A percentile compares a stretch with the other conserved stretches of the same genome.
Conservation (phyloP, 225 moss, liverwort and hornwort species). For the Neckera pumila region DNA sequence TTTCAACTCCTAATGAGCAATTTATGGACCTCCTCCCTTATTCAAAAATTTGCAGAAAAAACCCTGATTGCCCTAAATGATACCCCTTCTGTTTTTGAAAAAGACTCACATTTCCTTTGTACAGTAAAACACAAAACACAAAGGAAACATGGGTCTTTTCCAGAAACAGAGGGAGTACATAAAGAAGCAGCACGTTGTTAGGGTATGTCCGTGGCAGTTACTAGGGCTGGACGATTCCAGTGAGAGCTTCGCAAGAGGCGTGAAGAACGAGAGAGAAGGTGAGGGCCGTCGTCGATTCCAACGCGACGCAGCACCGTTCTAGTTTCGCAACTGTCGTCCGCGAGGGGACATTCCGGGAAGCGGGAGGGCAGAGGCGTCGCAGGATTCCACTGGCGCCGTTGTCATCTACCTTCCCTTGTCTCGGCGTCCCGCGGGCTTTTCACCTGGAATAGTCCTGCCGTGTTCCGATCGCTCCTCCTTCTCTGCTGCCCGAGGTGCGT, state of each 20-base stretch:
- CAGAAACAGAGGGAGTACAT: no score
- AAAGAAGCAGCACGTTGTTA: not conserved
- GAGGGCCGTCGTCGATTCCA: not conserved
- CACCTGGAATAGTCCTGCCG: constrained; percentile 34
- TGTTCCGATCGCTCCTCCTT: not conserved
- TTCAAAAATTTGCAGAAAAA: not conserved
- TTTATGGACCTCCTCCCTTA: no score
- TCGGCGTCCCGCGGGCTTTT: not conserved
- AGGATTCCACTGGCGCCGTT: constrained; percentile 25
- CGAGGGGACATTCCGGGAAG: not conserved
- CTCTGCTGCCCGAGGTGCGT: not conserved
- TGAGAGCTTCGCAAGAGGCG: not conserved
- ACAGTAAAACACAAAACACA: no score
- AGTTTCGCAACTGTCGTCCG: not conserved
- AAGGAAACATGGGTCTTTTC: no score
- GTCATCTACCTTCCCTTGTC: constrained; percentile 16
- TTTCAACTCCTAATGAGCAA: no score
- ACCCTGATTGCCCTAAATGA: not conserved
- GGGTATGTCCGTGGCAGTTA: not conserved
- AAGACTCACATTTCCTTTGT: no score
- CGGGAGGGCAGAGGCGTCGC: not conserved
- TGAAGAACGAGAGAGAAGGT: not conserved
- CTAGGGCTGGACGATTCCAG: not conserved
- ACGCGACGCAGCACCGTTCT: constrained; percentile 7
- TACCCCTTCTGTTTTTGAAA: no score